Conservation (phyloP, 1,284 basidiomycete species). For the Amylostereum areolatum region DNA sequence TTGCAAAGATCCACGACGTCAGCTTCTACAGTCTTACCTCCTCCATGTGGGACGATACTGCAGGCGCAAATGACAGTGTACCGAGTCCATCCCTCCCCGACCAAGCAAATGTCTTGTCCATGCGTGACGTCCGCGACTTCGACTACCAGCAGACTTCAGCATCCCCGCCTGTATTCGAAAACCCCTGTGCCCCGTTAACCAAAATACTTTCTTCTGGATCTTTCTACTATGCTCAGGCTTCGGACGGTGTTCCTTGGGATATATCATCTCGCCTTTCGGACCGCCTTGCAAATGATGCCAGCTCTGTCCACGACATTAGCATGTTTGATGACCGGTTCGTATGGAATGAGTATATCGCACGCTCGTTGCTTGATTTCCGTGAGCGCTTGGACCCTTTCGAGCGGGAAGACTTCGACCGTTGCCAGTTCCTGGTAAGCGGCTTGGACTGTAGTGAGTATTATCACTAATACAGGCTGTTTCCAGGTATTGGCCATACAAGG, state of each 20-base stretch:
- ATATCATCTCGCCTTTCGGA: conserved; percentile 76
- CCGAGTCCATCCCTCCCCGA: conserved; percentile 39
- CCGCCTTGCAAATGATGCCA: conserved; percentile 50
- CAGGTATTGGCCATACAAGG: conserved; percentile 92
- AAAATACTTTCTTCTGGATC: conserved; percentile 90
- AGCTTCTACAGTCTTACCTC: conserved; percentile 71
- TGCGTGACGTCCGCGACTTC: conserved; percentile 36
- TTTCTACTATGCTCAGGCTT: conserved; percentile 81
- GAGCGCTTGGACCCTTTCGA: conserved; percentile 67
- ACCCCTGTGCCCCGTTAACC: conserved; percentile 85
- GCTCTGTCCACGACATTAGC: conserved; percentile 47
- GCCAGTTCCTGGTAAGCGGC: conserved; percentile 46
- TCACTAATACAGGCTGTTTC: neutral
- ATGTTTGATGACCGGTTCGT: conserved; percentile 79
- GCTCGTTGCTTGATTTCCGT: conserved; percentile 77
- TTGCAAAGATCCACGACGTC: conserved; percentile 74
- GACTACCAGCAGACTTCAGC: conserved; percentile 34
- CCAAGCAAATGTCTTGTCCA: conserved; percentile 34
- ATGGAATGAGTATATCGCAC: conserved; percentile 83
- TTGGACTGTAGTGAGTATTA: conserved; percentile 46
- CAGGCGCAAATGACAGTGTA: conserved; percentile 41
- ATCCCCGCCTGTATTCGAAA: conserved; percentile 59
- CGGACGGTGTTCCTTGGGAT: conserved; percentile 74
- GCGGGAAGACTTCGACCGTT: conserved; percentile 64
- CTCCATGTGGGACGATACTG: conserved; percentile 63